Percentiles rank a stretch among this genome's conserved stretches.
These are phyloP conservation scores for Gastroboletus turbinatus DNA, from an alignment of 1,284 basidiomycete species.

Conservation along the genomic window DNA sequence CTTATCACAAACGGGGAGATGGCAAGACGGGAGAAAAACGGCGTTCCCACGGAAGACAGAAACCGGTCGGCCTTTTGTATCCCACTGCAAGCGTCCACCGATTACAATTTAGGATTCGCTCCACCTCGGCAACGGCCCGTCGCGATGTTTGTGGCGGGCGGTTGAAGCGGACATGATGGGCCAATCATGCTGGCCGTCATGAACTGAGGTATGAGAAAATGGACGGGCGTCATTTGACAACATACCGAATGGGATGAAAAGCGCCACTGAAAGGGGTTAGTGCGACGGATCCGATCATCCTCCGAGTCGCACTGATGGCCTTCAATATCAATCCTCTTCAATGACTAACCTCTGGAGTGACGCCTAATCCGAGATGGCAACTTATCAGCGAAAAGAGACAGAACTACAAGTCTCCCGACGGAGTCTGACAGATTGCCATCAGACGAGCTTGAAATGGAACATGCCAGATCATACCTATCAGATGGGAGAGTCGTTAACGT, in stretches of 20 bases:
- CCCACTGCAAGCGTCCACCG: neutral
- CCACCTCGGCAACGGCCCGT: neutral
- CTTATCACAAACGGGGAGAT: neutral
- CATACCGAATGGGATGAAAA: neutral
- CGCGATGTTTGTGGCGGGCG: neutral
- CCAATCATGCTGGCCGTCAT: neutral
- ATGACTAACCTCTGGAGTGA: neutral
- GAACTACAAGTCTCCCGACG: no score
- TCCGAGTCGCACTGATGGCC: no score
- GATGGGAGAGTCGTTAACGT: neutral
- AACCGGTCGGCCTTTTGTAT: constrained; percentile 21
- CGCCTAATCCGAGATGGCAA: neutral
- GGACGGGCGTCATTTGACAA: neutral
- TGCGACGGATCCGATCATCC: neutral
- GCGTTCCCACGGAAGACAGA: constrained; percentile 18
- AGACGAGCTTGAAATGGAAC: neutral
- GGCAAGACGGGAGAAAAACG: neutral
- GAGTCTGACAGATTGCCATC: neutral
- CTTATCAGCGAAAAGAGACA: neutral
- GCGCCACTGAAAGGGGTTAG: neutral
- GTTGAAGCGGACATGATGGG: neutral
- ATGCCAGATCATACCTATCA: no score
- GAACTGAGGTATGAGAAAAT: neutral
- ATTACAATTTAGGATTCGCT: neutral
- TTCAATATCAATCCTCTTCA: no score